phyloP scores from a whole-genome alignment of 2,329 filamentous ascomycete genomes.

The Alternaria tenuissima region DNA sequence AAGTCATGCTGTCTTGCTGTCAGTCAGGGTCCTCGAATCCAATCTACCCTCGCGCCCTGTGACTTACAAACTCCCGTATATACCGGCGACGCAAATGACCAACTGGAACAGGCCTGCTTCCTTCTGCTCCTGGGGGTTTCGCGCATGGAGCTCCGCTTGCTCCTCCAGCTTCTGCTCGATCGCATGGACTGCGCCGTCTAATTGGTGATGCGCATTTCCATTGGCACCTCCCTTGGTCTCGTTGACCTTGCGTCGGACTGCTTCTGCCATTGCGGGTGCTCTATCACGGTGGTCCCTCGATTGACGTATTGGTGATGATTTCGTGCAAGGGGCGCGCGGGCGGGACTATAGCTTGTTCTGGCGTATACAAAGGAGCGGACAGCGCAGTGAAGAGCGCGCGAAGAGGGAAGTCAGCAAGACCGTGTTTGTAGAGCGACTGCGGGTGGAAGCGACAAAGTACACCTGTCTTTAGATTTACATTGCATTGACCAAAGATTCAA shows the following conservation, averaged over 20 bases:
- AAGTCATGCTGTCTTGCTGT: slow-evolving; percentile 72
- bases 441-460: slow-evolving; percentile 9
- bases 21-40: slow-evolving; percentile 5
- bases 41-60: not conserved
- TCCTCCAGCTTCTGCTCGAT: slow-evolving; percentile 44
- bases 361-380: slow-evolving; percentile 1
- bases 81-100: slow-evolving; percentile 87
- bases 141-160: slow-evolving; percentile 41
- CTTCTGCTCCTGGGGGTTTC: slow-evolving; percentile 46
- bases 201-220: slow-evolving; percentile 30
- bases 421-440: not conserved
- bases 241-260: slow-evolving; percentile 31
- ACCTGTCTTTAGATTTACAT: slow-evolving; percentile 9
- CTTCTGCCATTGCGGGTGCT: slow-evolving; percentile 38
- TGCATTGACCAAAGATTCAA: slow-evolving; percentile 27
- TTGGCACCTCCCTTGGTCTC: slow-evolving; percentile 36
- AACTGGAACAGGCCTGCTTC: slow-evolving; percentile 74
- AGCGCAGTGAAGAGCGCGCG: not conserved
- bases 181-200: slow-evolving; percentile 37
- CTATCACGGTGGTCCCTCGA: not conserved
- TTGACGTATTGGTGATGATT: not conserved
- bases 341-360: not conserved
- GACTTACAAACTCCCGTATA: slow-evolving; percentile 92
- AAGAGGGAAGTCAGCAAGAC: not conserved
- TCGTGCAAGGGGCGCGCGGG: slow-evolving; percentile 1